Percentiles rank a stretch among this genome's conserved stretches.
phyloP scores from a whole-genome alignment of 768 basidiomycete genomes.

The Porphyrellus cyaneotinctus region DNA sequence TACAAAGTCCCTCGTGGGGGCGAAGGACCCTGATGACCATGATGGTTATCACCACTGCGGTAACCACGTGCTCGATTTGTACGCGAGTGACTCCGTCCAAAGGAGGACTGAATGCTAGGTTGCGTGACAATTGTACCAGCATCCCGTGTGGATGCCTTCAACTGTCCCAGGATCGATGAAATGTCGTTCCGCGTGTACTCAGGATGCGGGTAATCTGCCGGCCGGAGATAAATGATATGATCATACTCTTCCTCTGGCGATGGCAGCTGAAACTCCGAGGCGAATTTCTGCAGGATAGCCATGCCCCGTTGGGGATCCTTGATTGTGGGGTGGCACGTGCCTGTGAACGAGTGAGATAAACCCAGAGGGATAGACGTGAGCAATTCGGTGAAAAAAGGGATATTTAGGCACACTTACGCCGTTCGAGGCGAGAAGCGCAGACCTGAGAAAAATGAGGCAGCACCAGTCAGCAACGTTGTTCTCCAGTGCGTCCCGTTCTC shows the following conservation, averaged over 20 bases:
- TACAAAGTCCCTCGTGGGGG: slow-evolving; percentile 11
- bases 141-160: slow-evolving; percentile 33
- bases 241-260: slow-evolving; percentile 60
- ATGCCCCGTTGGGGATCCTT: slow-evolving; percentile 53
- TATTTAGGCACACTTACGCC: slow-evolving; percentile 44
- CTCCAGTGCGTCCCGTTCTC: slow-evolving; percentile 23
- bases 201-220: slow-evolving; percentile 36
- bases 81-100: slow-evolving; percentile 11
- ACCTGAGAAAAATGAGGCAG: slow-evolving; percentile 38
- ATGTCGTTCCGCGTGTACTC: slow-evolving; percentile 52
- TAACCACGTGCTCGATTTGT: slow-evolving; percentile 18
- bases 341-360: slow-evolving; percentile 35
- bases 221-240: slow-evolving; percentile 42
- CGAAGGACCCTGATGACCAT: slow-evolving; percentile 15
- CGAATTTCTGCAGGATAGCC: slow-evolving; percentile 61
- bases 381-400: slow-evolving; percentile 1
- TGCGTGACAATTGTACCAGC: slow-evolving; percentile 8
- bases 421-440: slow-evolving; percentile 56
- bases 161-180: slow-evolving; percentile 45
- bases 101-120: slow-evolving; percentile 5
- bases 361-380: slow-evolving; percentile 4
- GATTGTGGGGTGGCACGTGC: slow-evolving; percentile 75
- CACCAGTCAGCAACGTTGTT: slow-evolving; percentile 9
- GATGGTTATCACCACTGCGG: slow-evolving; percentile 16
- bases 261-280: slow-evolving; percentile 56